Evolutionary conservation across 2,329 filamentous ascomycete species (phyloP).

Genomic region (Bipolaris gigantea): DNA sequence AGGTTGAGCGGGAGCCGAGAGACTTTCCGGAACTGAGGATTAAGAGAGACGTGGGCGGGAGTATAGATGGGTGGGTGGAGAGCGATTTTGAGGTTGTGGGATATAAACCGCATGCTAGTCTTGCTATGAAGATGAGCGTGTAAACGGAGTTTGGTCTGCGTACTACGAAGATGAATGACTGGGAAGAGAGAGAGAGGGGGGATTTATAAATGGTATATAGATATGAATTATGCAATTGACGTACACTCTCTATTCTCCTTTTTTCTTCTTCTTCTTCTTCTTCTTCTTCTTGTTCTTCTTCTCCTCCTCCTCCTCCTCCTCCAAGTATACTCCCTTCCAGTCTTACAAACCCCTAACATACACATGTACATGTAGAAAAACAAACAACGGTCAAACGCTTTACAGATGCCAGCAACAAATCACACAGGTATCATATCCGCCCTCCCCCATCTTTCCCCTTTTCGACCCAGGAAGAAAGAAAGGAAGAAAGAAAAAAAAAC

Average conservation of each 20-base stretch:
- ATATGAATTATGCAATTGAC: not conserved
- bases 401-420: not conserved
- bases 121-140: slow-evolving; percentile 99
- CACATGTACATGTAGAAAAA: too few species aligned
- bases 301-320: too few species aligned
- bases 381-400: too few species aligned
- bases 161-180: too few species aligned
- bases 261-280: not conserved
- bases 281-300: not conserved
- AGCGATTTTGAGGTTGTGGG: slow-evolving; percentile 87
- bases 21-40: slow-evolving; percentile 81
- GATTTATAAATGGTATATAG: not conserved
- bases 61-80: slow-evolving; percentile 85
- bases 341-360: too few species aligned
- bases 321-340: too few species aligned
- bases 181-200: too few species aligned
- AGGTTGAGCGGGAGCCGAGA: slow-evolving; percentile 77
- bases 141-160: too few species aligned
- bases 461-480: too few species aligned
- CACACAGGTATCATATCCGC: not conserved
- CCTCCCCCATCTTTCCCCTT: not conserved
- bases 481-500: not conserved
- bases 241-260: not conserved
- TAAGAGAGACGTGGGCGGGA: slow-evolving; percentile 65
- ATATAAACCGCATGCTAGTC: slow-evolving; percentile 87